Evolutionary conservation across 2,329 filamentous ascomycete genomes (phyloP).

Genomic region (Ustilaginoidea virens): DNA sequence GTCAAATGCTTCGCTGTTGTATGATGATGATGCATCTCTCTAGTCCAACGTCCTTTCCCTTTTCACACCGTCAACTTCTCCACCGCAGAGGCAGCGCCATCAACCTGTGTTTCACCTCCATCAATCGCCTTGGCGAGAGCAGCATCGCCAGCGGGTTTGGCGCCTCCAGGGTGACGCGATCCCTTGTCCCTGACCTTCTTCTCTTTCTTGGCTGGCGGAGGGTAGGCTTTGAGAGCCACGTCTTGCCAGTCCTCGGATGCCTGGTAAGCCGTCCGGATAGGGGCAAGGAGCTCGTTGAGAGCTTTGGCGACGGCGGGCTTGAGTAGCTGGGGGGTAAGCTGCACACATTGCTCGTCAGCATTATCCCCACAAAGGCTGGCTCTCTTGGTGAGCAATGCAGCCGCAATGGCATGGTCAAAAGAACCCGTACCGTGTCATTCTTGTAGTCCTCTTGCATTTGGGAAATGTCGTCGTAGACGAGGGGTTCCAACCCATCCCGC

Average conservation of each 20-base stretch:
- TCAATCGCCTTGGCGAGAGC: background rate
- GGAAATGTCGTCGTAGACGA: constrained; percentile 65
- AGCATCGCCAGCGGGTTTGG: constrained; percentile 1
- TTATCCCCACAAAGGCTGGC: too few relatives aligned
- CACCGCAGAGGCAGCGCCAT: constrained; percentile 2
- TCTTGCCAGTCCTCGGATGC: constrained; percentile 62
- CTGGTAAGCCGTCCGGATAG: constrained; percentile 62
- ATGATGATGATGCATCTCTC: too few relatives aligned
- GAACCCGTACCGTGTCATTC: constrained; percentile 54
- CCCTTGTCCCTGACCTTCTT: constrained; percentile 70
- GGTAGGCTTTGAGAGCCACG: constrained; percentile 61
- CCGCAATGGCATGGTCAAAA: background rate
- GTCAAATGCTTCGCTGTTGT: too few relatives aligned
- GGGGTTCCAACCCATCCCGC: constrained; percentile 50
- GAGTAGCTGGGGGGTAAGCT: constrained; percentile 68
- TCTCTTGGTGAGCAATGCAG: background rate
- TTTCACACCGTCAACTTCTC: constrained; percentile 4
- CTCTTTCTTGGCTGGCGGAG: constrained; percentile 52
- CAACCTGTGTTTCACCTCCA: constrained; percentile 1
- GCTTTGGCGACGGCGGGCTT: constrained; percentile 71
- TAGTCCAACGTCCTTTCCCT: too few relatives aligned
- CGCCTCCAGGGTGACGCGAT: constrained; percentile 39
- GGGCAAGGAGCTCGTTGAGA: constrained; percentile 57
- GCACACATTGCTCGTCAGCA: too few relatives aligned
- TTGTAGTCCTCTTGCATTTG: constrained; percentile 67